These are phyloP conservation scores for Termitomyces bulborhizus DNA, from an alignment of 768 basidiomycete genomes.

Conservation along the genomic window DNA sequence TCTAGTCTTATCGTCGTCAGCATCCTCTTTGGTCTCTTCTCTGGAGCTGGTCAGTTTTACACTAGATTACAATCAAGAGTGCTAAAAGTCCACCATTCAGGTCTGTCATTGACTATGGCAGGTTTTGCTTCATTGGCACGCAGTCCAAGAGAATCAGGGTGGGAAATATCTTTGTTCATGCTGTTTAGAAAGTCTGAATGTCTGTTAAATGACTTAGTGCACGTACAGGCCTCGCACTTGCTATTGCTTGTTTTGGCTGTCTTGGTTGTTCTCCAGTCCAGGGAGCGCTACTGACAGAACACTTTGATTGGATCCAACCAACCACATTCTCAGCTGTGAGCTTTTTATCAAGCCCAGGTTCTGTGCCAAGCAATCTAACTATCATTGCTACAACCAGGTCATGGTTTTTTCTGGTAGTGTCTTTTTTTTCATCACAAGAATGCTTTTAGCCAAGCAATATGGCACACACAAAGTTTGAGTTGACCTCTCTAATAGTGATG, in stretches of 20 bases:
- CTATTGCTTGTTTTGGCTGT: conserved; percentile 24
- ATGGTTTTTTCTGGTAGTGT: too few relatives aligned
- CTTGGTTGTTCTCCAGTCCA: conserved; percentile 31
- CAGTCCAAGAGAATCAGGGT: conserved; percentile 29
- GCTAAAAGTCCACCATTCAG: conserved; percentile 12
- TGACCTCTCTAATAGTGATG: too few relatives aligned
- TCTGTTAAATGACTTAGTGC: conserved; percentile 17
- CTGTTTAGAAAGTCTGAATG: neutral
- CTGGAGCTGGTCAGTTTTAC: neutral
- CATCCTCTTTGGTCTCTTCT: neutral
- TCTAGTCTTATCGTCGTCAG: neutral
- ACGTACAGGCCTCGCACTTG: conserved; percentile 27
- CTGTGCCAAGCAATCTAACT: too few relatives aligned
- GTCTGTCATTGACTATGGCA: conserved; percentile 23
- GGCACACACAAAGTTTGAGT: too few relatives aligned
- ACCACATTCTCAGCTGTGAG: conserved; percentile 20
- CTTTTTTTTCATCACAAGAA: too few relatives aligned
- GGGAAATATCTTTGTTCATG: conserved; percentile 8
- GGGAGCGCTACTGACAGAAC: conserved; percentile 24
- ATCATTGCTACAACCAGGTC: too few relatives aligned
- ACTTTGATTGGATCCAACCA: conserved; percentile 25
- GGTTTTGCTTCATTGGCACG: conserved; percentile 23
- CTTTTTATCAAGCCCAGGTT: too few relatives aligned
- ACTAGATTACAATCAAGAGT: neutral
- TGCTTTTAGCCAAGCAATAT: too few relatives aligned